Base-by-base conservation (phyloP, 116 monocot species). In the Phalaenopsis hybrid region DNA sequence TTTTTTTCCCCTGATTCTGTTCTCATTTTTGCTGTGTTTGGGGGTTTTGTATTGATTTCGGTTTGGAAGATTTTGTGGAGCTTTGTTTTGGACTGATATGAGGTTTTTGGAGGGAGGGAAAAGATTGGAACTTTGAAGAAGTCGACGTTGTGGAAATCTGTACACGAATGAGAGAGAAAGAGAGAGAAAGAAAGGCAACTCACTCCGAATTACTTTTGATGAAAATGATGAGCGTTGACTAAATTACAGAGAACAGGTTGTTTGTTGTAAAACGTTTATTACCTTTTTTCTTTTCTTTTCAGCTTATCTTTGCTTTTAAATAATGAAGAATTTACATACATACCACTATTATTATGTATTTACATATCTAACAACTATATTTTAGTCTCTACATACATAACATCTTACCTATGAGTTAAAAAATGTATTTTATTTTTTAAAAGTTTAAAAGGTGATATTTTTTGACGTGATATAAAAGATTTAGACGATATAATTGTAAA, bases 41-140 rank as follows among this genome's bases (percentile, higher is more conserved):
- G 34, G 34, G 34, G 4, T 33, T 70, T 20, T 20, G 75, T 44
- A 20, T 75, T 45, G 75, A 45, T 75, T 75, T 75, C 12, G 28
- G 12, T 44, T 20, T 28, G 28, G 70, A 45, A 18, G 41, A 13
- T 44, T 45, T 75, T 75, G 43, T n/a, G 17, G 18, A 18, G 75
- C 20, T 75, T 7, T n/a, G 44, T 44, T 45, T 75, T 45, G 75
- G 17, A 44, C 45, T 75, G 75, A n/a, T 7, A n/a, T 45, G 20
- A 45, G 75, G 15, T 45, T 45, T 31, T 43, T 43, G 17, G 45
- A n/a, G 45, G 31, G 45, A 43, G 44, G 8, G 7, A 31, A 75
- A 75, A 75, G 75, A 20, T 44, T 75, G 75, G 41, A 75, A 75
- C 45, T 75, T 75, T 44, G 75, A 75, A 75, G 45, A 44, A 75